Evolutionary conservation across 2,329 filamentous ascomycete genomes (phyloP), one percentile per base, ranked within the genome.

Genomic region (Xylaria sp.): DNA sequence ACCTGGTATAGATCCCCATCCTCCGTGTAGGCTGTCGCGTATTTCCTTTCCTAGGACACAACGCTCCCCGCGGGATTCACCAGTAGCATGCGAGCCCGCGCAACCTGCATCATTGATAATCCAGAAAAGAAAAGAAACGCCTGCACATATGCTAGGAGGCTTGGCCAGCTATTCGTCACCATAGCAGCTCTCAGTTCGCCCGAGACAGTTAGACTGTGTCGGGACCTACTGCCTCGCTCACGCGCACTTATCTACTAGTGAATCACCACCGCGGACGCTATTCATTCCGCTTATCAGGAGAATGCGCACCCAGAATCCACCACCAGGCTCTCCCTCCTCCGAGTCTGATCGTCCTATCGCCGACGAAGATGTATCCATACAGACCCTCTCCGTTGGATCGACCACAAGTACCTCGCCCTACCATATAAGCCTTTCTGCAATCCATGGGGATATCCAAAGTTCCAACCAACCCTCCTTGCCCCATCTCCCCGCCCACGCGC

Each of bases 251-350:
- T 23, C n/a, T 37, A 27, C 37, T 33, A 47, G 43, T 52, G 52
- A 44, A 47, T 29, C 46, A 38, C 33, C 41, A 23, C 33, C 27
- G 35, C 44, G 17, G 27, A 40, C 29, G 19, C 53, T 43, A 19
- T n/a, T 23, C 23, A 37, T 43, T 38, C 25, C 38, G 35, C 49
- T 40, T 37, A 46, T 47, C 49, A 49, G 27, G 48, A 63, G 25
- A 53, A 67, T 67, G 65, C 63, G 62, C 33, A n/a, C 60, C 31
- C 52, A 35, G 31, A 67, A 65, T 62, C 67, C 67, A 57, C 67
- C 69, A 62, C 62, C 60, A 47, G 52, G 58, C 59, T 69, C 70
- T 62, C 60, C 70, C 59, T 64, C 68, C 44, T 58, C 67, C 15
- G 55, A 66, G 58, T 65, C 67, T 58, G 66, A 67, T 33, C 63